Evolutionary conservation across 306 rosid species (phyloP).

Genomic region (Trifolium dubium): DNA sequence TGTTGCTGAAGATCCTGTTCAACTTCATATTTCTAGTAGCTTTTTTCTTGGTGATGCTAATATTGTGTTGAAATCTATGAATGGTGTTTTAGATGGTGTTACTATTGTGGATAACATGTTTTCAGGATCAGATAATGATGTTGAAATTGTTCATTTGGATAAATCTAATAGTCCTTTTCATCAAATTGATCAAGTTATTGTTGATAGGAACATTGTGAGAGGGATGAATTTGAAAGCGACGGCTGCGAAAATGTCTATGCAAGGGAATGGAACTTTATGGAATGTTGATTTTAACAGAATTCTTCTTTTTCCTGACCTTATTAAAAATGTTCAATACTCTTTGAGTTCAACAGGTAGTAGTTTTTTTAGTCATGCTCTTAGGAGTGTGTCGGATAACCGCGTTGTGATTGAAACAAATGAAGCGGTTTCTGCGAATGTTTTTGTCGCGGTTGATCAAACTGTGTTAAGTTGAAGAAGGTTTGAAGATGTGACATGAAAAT

Average conservation of each 20-base stretch:
- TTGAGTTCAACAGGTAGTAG: conserved; percentile 36
- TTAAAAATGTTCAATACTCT: conserved; percentile 78
- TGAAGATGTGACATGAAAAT: conserved; percentile 32
- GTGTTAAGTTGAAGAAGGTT: conserved; percentile 33
- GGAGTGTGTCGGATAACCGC: conserved; percentile 64
- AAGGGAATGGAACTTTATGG: conserved; percentile 83
- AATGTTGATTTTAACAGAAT: conserved; percentile 59
- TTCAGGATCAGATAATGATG: conserved; percentile 61
- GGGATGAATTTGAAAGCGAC: conserved; percentile 81
- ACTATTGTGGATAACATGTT: conserved; percentile 88
- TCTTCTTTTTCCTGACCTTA: conserved; percentile 72
- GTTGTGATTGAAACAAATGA: conserved; percentile 68
- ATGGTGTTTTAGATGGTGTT: conserved; percentile 65
- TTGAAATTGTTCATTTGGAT: conserved; percentile 70
- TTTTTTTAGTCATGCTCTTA: conserved; percentile 65
- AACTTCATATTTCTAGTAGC: conserved; percentile 69
- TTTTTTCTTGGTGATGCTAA: conserved; percentile 91
- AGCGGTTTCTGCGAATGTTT: conserved; percentile 56
- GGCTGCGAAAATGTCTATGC: conserved; percentile 49
- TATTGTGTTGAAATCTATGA: conserved; percentile 69
- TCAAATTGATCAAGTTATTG: conserved; percentile 65
- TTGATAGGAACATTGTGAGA: conserved; percentile 70
- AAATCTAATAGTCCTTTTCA: conserved; percentile 62
- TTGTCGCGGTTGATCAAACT: conserved; percentile 70
- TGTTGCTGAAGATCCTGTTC: conserved; percentile 90